Conservation (phyloP, 2,329 filamentous ascomycete species). For the Alternaria postmessia region DNA sequence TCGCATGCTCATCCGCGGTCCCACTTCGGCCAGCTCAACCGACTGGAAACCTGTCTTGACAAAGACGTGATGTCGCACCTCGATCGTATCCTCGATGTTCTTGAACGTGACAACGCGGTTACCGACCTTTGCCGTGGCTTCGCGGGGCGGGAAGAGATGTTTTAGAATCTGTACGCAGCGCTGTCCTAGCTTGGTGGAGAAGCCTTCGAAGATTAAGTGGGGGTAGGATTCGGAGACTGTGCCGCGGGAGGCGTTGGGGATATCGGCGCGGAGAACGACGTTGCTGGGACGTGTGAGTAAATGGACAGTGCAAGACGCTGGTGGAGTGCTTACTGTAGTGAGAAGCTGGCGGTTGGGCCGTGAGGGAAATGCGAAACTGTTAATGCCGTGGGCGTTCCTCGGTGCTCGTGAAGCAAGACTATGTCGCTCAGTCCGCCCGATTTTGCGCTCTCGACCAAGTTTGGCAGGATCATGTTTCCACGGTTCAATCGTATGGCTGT, state of each 20-base stretch:
- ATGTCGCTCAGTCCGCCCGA: conserved; percentile 83
- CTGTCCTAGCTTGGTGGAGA: conserved; percentile 79
- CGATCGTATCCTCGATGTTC: conserved; percentile 86
- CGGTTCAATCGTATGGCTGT: conserved; percentile 89
- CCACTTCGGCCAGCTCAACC: conserved; percentile 60
- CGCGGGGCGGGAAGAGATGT: conserved; percentile 90
- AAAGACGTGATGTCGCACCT: conserved; percentile 93
- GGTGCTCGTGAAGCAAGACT: conserved; percentile 79
- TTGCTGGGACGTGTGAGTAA: conserved; percentile 59
- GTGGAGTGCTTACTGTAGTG: conserved; percentile 63
- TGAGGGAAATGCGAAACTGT: conserved; percentile 89
- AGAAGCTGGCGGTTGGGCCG: conserved; percentile 87
- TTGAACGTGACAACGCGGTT: conserved; percentile 79
- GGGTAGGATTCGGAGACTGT: conserved; percentile 64
- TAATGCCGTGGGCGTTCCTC: conserved; percentile 85
- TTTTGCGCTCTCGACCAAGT: conserved; percentile 83
- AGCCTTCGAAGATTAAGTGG: conserved; percentile 94
- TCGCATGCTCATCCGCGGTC: conserved; percentile 96
- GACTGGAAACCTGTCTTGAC: conserved; percentile 90
- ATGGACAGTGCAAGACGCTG: neutral
- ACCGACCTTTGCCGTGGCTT: conserved; percentile 79
- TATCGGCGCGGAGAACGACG: conserved; percentile 89
- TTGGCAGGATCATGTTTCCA: conserved; percentile 86
- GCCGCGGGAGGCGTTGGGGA: conserved; percentile 84
- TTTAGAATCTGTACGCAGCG: conserved; percentile 90